A percentile compares a stretch with the other conserved stretches of the same genome.
Conservation (phyloP, 495 filamentous ascomycete species). For the Aspergillus diversus region DNA sequence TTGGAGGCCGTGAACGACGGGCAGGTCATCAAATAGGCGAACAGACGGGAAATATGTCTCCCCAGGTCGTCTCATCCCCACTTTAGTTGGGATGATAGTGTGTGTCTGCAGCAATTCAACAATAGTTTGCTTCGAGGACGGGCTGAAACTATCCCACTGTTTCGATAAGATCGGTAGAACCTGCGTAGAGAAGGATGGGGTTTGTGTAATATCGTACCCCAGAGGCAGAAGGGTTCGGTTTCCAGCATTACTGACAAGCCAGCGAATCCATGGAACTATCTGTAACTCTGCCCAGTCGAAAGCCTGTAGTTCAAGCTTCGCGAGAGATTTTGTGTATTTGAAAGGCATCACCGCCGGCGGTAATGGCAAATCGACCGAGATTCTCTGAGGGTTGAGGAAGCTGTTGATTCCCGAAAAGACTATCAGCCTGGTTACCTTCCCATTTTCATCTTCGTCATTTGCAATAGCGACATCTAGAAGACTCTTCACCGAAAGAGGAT, state of each 20-base stretch:
- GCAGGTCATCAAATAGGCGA: constrained; percentile 91
- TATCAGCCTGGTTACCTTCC: constrained; percentile 66
- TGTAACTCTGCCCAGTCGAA: constrained; percentile 84
- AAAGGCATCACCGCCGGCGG: constrained; percentile 85
- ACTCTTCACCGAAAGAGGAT: constrained; percentile 59
- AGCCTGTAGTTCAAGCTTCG: constrained; percentile 65
- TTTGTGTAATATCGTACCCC: constrained; percentile 67
- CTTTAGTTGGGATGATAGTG: constrained; percentile 85
- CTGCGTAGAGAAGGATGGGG: constrained; percentile 73
- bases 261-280: constrained; percentile 80
- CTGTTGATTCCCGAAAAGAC: constrained; percentile 72
- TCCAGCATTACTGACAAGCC: constrained; percentile 66
- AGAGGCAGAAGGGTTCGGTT: constrained; percentile 45
- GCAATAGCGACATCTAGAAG: constrained; percentile 82
- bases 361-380: constrained; percentile 80
- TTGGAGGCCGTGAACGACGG: constrained; percentile 71
- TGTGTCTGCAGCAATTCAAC: constrained; percentile 62
- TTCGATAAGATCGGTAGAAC: constrained; percentile 83
- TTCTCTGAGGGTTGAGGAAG: constrained; percentile 72
- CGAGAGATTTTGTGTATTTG: constrained; percentile 67
- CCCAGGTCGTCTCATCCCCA: constrained; percentile 83
- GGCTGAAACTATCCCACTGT: constrained; percentile 77
- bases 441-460: constrained; percentile 65
- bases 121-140: constrained; percentile 65
- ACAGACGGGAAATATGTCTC: constrained; percentile 94